Evolutionary conservation across 192 early-diverging fungal species (phyloP).

Genomic region (Chytriomyces sp.): DNA sequence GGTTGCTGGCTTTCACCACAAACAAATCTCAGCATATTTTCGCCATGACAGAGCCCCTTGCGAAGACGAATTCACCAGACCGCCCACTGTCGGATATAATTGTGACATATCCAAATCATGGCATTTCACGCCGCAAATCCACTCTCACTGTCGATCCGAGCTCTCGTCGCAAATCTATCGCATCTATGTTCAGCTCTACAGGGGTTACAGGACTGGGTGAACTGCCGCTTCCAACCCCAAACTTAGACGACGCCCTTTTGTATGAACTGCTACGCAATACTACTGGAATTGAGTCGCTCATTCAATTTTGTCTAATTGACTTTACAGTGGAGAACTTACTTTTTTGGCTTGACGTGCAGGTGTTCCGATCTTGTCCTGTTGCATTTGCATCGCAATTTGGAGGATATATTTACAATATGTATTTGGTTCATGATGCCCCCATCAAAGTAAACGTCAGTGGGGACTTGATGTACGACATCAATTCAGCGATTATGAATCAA

Average conservation of each 20-base stretch:
- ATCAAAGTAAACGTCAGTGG: slow-evolving; percentile 72
- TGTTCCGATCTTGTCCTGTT: slow-evolving; percentile 52
- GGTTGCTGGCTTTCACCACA: no score
- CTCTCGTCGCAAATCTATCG: neutral
- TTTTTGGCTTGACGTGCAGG: slow-evolving; percentile 84
- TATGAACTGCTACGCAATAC: neutral
- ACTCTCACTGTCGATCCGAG: no score
- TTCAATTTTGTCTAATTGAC: neutral
- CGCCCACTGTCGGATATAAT: no score
- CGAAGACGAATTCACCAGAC: no score
- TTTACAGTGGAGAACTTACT: slow-evolving; percentile 71
- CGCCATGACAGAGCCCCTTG: no score
- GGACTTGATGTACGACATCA: slow-evolving; percentile 69
- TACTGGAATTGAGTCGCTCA: neutral
- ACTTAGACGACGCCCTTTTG: neutral
- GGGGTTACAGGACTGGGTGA: neutral
- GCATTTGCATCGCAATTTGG: slow-evolving; percentile 21
- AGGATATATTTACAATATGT: slow-evolving; percentile 74
- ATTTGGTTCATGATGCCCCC: slow-evolving; percentile 66
- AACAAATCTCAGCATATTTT: no score
- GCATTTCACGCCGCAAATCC: no score
- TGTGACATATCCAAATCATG: no score
- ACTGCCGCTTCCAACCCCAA: neutral
- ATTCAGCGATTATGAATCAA: slow-evolving; percentile 5
- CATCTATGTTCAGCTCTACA: neutral